Percentiles rank a stretch among this genome's conserved stretches.
Conservation (phyloP, 129 eudicot species). For the sunflower (Helianthus annuus) region HanXRQr2.0-SUNRISE NC_035446.2:45164575-45165074, state of each 20-base stretch:
- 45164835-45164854: conserved; percentile 63
- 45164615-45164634: conserved; percentile 76
- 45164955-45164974: conserved; percentile 84
- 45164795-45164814: conserved; percentile 69
- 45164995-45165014: neutral
- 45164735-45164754: conserved; percentile 64
- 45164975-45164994: conserved; percentile 74
- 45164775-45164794: conserved; percentile 43
- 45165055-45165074: conserved; percentile 77
- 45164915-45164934: conserved; percentile 52
- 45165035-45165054: conserved; percentile 83
- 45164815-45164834: conserved; percentile 58
- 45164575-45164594: neutral
- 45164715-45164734: conserved; percentile 68
- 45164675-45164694: conserved; percentile 92
- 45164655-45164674: conserved; percentile 82
- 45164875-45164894: conserved; percentile 92
- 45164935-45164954: conserved; percentile 80
- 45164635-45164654: conserved; percentile 87
- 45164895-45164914: conserved; percentile 68
- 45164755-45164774: conserved; percentile 76
- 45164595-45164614: conserved; percentile 83
- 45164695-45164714: conserved; percentile 89
- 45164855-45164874: conserved; percentile 73
- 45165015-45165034: conserved; percentile 46